Base-by-base conservation (phyloP, 2,329 filamentous ascomycete genomes). In the Cadophora sp. region DNA sequence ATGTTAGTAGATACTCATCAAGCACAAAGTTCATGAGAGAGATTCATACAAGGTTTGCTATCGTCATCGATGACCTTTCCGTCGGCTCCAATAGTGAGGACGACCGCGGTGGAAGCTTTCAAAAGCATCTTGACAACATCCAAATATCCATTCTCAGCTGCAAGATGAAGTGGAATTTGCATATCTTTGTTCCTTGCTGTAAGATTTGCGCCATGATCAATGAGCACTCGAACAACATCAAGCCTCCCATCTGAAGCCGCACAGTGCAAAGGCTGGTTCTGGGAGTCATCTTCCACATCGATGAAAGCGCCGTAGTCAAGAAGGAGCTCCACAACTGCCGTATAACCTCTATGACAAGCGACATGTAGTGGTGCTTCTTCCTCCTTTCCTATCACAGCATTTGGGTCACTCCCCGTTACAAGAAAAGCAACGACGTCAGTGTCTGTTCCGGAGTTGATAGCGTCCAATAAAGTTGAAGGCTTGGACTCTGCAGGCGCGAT, bases 91-190 rank as follows among this genome's bases (percentile, higher is more conserved):
- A 43, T 41, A 8, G 22, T 58, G 18, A 18, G 16, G 1, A 43
- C 30, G 5, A 22, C 41, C 16, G 14, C 16, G 20, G 14, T 48
- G 3, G 56, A 60, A 14, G 43, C 56, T 5, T 61, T 47, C 4
- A 65, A 13, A 9, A 65, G 33, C 22, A 61, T 41, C 33, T 60
- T 47, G 47, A 60, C 53, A 48, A 41, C 47, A 22, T 60, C 43
- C 7, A 59, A 3, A 39, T 59, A 14, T 16, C 45, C 60, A 51
- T 59, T 1, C 27, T 27, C 14, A 3, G 65, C 53, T 24, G 65
- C 65, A 8, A 59, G 30, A 36, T 66, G 65, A 7, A 66, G 16
- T 6, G 65, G 60, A 16, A 61, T 66, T 16, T 51, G 20, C 59
- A 62, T 66, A 20, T 43, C 18, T 20, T 33, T 33, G n/a, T 66